Evolutionary conservation across 805 yeast genomes (phyloP).

Genomic region (Wickerhamiella galacta): DNA sequence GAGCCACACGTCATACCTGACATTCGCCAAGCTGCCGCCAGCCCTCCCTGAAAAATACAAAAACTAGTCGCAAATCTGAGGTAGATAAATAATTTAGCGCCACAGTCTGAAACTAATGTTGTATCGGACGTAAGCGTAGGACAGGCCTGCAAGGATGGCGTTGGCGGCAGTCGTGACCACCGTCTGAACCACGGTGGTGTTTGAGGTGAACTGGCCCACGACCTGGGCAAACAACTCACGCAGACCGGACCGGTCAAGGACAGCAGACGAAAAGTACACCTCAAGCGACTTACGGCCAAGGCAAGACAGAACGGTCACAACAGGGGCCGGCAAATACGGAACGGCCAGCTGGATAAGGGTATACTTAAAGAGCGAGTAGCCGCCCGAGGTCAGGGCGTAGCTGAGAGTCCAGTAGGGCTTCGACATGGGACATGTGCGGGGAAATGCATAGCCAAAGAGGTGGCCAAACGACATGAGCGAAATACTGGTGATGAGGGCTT

Average conservation of each 20-base stretch:
- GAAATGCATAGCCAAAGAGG: constrained; percentile 16
- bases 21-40: constrained; percentile 55
- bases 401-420: constrained; percentile 26
- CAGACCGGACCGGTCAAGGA: constrained; percentile 9
- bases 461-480: constrained; percentile 17
- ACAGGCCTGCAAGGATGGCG: constrained; percentile 9
- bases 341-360: constrained; percentile 11
- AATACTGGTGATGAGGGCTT: constrained; percentile 16
- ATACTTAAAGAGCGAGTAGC: constrained; percentile 20
- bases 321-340: constrained; percentile 17
- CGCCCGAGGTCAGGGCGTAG: constrained; percentile 20
- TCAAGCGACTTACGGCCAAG: constrained; percentile 21
- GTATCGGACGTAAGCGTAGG: neutral
- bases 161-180: constrained; percentile 8
- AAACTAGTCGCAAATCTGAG: neutral
- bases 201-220: constrained; percentile 1
- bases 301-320: constrained; percentile 11
- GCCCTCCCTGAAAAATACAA: constrained; percentile 5
- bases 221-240: neutral
- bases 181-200: constrained; percentile 3
- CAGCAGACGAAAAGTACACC: constrained; percentile 17
- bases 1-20: constrained; percentile 83
- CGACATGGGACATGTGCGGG: constrained; percentile 20
- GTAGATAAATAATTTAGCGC: neutral
- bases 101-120: neutral